Base-by-base conservation (phyloP, 805 yeast species). In the Wickerhamomyces bovis region DNA sequence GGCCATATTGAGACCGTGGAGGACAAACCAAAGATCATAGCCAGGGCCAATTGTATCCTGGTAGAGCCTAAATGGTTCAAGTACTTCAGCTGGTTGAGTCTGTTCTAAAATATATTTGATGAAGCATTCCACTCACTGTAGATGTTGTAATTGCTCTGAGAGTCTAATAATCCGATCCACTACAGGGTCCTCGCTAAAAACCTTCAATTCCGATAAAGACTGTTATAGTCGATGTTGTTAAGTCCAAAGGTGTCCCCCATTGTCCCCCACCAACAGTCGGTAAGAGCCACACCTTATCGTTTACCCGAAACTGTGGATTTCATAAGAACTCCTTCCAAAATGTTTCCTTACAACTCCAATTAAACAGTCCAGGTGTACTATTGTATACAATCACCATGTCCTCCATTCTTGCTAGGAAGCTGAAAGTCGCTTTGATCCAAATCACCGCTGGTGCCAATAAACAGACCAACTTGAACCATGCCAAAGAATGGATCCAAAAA, bases 1-100 rank as follows among this genome's bases (percentile, higher is more conserved):
- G 98, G 97, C 2, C 58, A 64, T 30, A 64, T 85, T 19, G 75
- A 75, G 50, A 75, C 86, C 0, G 61, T 85, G 39, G 75, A 74
- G 15, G 50, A 61, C 33, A 52, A 57, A 6, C 68, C 74, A 10
- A 45, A 63, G 13, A 64, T 62, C 10, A 66, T 81, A 43, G 95
- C 92, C 0, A 66, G 71, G 15, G 89, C 89, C 0, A 68, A 67
- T 28, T 85, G 95, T 63, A 67, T 86, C 2, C 69, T 89, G 50
- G 94, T 89, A 2, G 95, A 89, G 59, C 97, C 97, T 4, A 81
- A 72, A 56, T 89, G 96, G 96, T 87, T 87, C 66, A 83, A 79
- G 58, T 86, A 80, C 58, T 66, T 87, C 45, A 61, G 63, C 11
- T 78, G 84, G 83, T 64, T 78, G 18, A 72, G 73, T 22, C 49